Base-by-base conservation (phyloP, 768 basidiomycete genomes). In the Sutorius australiensis region DNA sequence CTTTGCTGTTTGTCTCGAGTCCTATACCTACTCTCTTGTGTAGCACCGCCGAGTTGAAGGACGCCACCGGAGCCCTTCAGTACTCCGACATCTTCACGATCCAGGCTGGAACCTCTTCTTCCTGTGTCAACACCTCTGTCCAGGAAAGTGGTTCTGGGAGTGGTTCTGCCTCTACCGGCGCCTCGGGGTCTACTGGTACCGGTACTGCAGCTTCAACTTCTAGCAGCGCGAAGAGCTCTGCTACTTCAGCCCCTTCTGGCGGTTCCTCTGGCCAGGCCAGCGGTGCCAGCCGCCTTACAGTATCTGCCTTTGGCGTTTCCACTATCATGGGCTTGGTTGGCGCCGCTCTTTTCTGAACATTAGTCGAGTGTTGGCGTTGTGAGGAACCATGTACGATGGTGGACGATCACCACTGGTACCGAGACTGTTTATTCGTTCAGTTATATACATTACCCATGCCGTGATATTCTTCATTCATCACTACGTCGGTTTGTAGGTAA, bases 1-100 rank as follows among this genome's bases (percentile, higher is more conserved):
- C 34, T 14, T 37, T 24, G 3, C 3, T 14, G 3, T 24, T 0
- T 36, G 14, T 14, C 6, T 32, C 1, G 1, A 11, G n/a, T 13
- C 0, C 11, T 17, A 9, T 33, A 11, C 45, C 54, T 9, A 62
- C 32, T 8, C 24, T 30, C 17, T 4, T 13, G 3, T 57, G 12
- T 46, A 89, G 87, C 58, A 78, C 79, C n/a, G 58, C 80, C 32
- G 62, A 62, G 12, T 53, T 86, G 57, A 85, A 82, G 70, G 87
- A 89, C 56, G 69, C 67, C 61, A 79, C 80, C 13, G 87, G 87
- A 14, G 14, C 63, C 1, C 65, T 60, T 9, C 80, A 75, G 7
- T 89, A 75, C 69, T 79, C 80, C 13, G 80, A 80, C 46, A 69
- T 72, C 2, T 71, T 82, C 31, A 79, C 71, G 0, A 65, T 88